These are phyloP conservation scores for Neofusicoccum cordaticola DNA, from an alignment of 2,329 filamentous ascomycete genomes.

Conservation along the genomic window DNA sequence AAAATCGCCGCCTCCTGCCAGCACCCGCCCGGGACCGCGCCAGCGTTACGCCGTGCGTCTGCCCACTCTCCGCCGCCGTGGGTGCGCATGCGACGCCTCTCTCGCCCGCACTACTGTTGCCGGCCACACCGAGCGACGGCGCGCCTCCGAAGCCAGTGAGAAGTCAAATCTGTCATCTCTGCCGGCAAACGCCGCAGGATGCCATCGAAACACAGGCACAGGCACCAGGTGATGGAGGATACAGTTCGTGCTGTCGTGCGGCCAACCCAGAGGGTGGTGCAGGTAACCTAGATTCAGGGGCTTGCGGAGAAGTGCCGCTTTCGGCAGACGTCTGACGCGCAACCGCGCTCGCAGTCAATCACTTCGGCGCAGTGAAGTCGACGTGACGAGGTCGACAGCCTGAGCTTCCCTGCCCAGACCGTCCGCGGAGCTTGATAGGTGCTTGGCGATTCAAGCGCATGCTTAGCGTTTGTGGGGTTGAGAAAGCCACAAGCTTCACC, in stretches of 20 bases:
- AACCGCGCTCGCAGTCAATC: neutral
- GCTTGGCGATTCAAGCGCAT: neutral
- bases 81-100: too few species aligned
- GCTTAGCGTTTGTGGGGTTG: conserved; percentile 7
- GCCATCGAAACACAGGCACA: neutral
- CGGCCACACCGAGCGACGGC: neutral
- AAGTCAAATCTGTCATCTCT: too few species aligned
- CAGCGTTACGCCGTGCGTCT: neutral
- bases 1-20: neutral
- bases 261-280: too few species aligned
- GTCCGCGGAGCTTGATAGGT: neutral
- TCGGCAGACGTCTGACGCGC: neutral
- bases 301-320: neutral
- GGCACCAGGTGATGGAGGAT: neutral
- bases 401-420: neutral
- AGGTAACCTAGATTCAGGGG: neutral
- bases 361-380: neutral
- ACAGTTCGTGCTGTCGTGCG: neutral
- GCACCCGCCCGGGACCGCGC: too few species aligned
- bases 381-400: neutral
- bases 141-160: neutral
- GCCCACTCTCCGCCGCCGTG: neutral
- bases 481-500: neutral
- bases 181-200: neutral
- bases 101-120: neutral